Base-by-base conservation (phyloP, 306 rosid species). In the Medicago arabica region DNA sequence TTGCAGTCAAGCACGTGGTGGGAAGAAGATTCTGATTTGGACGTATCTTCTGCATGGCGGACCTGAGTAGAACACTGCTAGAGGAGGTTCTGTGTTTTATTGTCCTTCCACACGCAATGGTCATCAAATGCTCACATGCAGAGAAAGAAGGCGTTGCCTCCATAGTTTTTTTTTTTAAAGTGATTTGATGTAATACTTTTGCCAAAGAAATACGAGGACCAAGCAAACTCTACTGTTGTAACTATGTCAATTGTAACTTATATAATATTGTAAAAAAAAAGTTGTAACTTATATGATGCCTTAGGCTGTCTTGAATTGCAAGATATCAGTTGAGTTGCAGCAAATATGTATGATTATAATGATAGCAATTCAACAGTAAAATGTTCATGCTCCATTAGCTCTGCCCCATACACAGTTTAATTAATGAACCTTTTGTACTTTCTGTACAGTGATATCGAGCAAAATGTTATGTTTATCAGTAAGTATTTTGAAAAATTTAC, bases 31-130 rank as follows among this genome's bases (percentile, higher is more conserved):
- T 84, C 72, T 70, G 96, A 92, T 40, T 75, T 80, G 31, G 98
- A 94, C 89, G 80, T 2, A 71, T 92, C 95, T 75, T 90, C 96
- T 31, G 98, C 88, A 40, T 94, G 98, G 98, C 91, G 96, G 54
- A 88, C 75, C 78, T 94, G 89, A 94, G 57, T 54, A 28, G 25
- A 31, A 19, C 61, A 5, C 18, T 25, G 9, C 68, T 60, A 31
- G 53, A 25, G 40, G 44, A 73, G 47, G 46, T 38, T 76, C 55
- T 67, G 39, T 71, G 43, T 40, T 55, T 73, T 61, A 49, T 58
- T 65, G 72, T 28, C 66, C 54, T 57, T 70, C 62, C 7, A 18
- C 75, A 54, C 53, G 65, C 16, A 47, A 67, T 70, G 49, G 71
- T 67, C 61, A 12, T 71, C 58, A 79, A 75, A 65, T 75, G 74